These are phyloP conservation scores for Alternaria solani DNA, from an alignment of 2,329 filamentous ascomycete genomes.

Conservation along the genomic window DNA sequence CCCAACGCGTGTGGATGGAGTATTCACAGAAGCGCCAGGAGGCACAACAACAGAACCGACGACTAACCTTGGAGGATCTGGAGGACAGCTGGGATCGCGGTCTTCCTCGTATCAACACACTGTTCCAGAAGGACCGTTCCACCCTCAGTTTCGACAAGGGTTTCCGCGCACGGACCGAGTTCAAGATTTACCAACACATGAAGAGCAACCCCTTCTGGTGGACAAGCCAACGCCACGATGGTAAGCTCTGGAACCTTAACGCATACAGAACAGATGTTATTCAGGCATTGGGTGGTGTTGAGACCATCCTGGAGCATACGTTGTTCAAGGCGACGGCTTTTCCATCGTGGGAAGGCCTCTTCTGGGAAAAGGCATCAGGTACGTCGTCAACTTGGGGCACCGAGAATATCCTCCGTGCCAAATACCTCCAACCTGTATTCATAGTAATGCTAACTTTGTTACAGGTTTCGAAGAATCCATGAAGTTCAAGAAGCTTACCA, in stretches of 20 bases:
- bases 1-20: conserved; percentile 98
- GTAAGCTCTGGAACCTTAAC: conserved; percentile 97
- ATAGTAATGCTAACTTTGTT: background rate
- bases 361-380: conserved; percentile 76
- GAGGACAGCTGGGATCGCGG: conserved; percentile 99
- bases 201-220: conserved; percentile 99
- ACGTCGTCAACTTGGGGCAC: background rate
- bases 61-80: conserved; percentile 91
- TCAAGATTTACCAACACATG: conserved; percentile 99
- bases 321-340: conserved; percentile 97
- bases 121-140: conserved; percentile 98
- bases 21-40: conserved; percentile 98
- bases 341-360: conserved; percentile 94
- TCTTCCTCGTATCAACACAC: conserved; percentile 94
- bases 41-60: conserved; percentile 95
- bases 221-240: conserved; percentile 96
- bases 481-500: conserved; percentile 99
- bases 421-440: background rate
- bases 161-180: conserved; percentile 92
- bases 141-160: conserved; percentile 98
- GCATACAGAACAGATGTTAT: conserved; percentile 97
- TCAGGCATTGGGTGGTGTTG: conserved; percentile 92
- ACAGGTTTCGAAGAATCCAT: conserved; percentile 63
- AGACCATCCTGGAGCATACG: conserved; percentile 96
- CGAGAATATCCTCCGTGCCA: no score